Conservation (phyloP, 805 yeast species). For the Yarrowia sp. region DNA sequence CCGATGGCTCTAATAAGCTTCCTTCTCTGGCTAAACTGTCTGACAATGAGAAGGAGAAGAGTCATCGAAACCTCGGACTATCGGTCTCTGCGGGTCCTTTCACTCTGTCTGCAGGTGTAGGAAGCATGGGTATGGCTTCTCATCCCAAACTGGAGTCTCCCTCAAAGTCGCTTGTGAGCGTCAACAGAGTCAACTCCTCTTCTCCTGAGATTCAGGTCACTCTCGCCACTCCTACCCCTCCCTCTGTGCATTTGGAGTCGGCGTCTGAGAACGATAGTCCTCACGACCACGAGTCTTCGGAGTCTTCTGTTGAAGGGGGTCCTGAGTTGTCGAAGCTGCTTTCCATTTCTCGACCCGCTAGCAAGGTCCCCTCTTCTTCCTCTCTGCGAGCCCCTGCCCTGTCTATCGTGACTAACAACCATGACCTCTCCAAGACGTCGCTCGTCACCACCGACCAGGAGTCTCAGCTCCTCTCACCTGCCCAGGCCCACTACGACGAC, state of each 20-base stretch:
- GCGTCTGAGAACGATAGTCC: conserved; percentile 24
- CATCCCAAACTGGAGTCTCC: conserved; percentile 23
- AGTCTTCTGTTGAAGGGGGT: conserved; percentile 19
- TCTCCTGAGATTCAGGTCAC: conserved; percentile 33
- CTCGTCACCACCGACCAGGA: conserved; percentile 12
- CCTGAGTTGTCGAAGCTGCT: conserved; percentile 35
- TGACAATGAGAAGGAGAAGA: conserved; percentile 23
- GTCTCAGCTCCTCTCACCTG: conserved; percentile 1
- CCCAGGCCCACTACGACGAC: conserved; percentile 24
- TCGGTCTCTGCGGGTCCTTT: conserved; percentile 8
- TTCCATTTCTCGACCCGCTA: conserved; percentile 20
- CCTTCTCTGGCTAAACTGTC: conserved; percentile 13
- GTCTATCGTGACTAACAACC: conserved; percentile 12
- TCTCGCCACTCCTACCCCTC: conserved; percentile 16
- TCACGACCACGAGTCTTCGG: conserved; percentile 31
- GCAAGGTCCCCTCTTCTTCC: conserved; percentile 24
- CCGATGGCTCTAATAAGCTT: conserved; percentile 15
- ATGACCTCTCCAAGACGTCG: conserved; percentile 9
- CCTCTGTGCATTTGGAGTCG: conserved; percentile 24
- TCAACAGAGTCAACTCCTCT: conserved; percentile 12
- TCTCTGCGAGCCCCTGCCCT: conserved; percentile 22
- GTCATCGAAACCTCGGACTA: not conserved
- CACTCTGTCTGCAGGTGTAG: conserved; percentile 6
- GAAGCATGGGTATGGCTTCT: conserved; percentile 29
- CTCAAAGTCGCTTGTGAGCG: conserved; percentile 16